Conservation (phyloP, 106 monocot genomes). For the Phalaenopsis equestris region DNA sequence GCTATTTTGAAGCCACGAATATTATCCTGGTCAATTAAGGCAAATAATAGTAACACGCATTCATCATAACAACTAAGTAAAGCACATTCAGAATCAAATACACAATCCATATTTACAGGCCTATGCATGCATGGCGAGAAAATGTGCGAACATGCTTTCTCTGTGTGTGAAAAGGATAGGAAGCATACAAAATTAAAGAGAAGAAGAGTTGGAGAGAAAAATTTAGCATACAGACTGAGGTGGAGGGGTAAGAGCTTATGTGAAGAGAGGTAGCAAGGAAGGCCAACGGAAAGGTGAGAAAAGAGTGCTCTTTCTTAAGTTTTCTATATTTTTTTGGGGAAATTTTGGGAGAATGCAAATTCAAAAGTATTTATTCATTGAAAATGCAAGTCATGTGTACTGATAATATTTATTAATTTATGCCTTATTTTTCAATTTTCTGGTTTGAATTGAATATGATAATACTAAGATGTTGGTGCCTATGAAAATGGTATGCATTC, state of each 20-base stretch:
- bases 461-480: too few species aligned
- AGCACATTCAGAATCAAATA: neutral
- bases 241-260: neutral
- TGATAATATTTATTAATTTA: neutral
- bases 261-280: neutral
- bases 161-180: neutral
- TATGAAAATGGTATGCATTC: neutral
- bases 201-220: neutral
- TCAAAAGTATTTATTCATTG: neutral
- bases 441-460: too few species aligned
- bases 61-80: neutral
- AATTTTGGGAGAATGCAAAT: too few species aligned
- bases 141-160: neutral
- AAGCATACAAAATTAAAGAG: too few species aligned
- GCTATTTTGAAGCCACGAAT: conserved; percentile 51
- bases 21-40: conserved; percentile 14
- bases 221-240: neutral
- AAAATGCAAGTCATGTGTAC: neutral
- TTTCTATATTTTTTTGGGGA: too few species aligned
- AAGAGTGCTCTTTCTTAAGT: neutral
- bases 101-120: neutral
- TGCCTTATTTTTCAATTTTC: neutral
- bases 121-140: neutral
- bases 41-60: neutral
- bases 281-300: neutral